Evolutionary conservation across 805 yeast genomes (phyloP), one percentile per base, ranked within the genome.

Genomic region (Lipomyces spencermartinsiae): DNA sequence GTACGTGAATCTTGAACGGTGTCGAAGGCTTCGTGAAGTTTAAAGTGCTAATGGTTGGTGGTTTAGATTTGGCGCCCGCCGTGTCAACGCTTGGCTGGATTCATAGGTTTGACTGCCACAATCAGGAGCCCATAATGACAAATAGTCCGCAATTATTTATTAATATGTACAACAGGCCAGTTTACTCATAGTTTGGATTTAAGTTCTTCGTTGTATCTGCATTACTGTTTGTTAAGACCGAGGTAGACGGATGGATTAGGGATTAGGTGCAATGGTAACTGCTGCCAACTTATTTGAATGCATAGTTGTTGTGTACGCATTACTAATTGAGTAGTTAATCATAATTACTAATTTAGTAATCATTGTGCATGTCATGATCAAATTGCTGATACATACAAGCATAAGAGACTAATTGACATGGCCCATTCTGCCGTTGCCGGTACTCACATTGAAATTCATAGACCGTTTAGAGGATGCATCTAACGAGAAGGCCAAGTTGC

Each of bases 51-150:
- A 55, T 37, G 6, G 8, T 31, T 49, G 34, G 59, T 65, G 31
- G 8, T 81, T 87, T 16, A 79, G 86, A 29, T 80, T 88, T 6
- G 92, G 90, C 5, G 78, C 85, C 5, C 82, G 85, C 65, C 87
- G 86, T 65, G 87, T 86, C 74, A 72, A 80, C 35, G 72, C 80
- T 35, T 80, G 83, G 83, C 74, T 80, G 43, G 81, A 80, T 62
- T 71, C 78, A 7, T 80, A 67, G 69, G 1, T 33, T 31, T 8
- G 6, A 53, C 29, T 1, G 14, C 39, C 8, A 12, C 43, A 37
- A 14, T 43, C 49, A 43, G 16, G 19, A 16, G 9, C 19, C 22
- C 16, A 43, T 43, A 6, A 43, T 16, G 8, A 5, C 49, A n/a
- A n/a, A 43, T 37, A 5, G 16, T 37, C 43, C 43, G 9, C 14